Base-by-base conservation (phyloP, 305 asterid species). In the Ilex paraguariensis region DNA sequence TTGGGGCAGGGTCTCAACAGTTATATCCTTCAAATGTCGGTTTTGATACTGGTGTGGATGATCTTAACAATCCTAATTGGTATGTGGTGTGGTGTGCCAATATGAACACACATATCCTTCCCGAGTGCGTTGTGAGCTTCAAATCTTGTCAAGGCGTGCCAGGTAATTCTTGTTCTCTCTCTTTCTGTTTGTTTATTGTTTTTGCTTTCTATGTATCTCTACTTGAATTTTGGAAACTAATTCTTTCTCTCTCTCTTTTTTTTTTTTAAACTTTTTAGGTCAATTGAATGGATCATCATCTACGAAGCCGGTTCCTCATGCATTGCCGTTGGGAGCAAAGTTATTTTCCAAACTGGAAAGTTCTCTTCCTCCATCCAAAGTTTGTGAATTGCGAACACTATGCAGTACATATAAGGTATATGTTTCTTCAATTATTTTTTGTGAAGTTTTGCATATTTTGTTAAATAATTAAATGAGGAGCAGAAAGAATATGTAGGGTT, bases 1-100 rank as follows among this genome's bases (percentile, higher is more conserved):
- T 89, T 68, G 86, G 74, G 67, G 68, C 71, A 10, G 83, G 86
- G 42, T 75, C 97, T 28, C 66, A 31, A 28, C 94, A 84, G 69
- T 49, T 30, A 31, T 70, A 60, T 66, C 91, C 89, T 31, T 87
- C 89, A 12, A 78, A 77, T 59, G 56, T 56, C 7, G 89, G 78
- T 63, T 89, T 78, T 62, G 97, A 89, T 82, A 77, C 87, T 10
- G 94, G 95, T 5, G 91, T 80, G 66, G 97, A 87, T 56, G 84
- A 84, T 62, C 46, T 85, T 60, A 63, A 57, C 13, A 79, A 78
- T 60, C 89, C 97, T 15, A 71, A 61, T 58, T 79, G 80, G 80
- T 82, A 84, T 66, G 81, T 81, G 21, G 89, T 90, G 60, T 90
- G 93, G 93, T 61, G 61, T 73, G 52, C 75, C 17, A 84, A 84